These are phyloP conservation scores for Trametes villosa DNA, from an alignment of 768 basidiomycete species.

Conservation along the genomic window DNA sequence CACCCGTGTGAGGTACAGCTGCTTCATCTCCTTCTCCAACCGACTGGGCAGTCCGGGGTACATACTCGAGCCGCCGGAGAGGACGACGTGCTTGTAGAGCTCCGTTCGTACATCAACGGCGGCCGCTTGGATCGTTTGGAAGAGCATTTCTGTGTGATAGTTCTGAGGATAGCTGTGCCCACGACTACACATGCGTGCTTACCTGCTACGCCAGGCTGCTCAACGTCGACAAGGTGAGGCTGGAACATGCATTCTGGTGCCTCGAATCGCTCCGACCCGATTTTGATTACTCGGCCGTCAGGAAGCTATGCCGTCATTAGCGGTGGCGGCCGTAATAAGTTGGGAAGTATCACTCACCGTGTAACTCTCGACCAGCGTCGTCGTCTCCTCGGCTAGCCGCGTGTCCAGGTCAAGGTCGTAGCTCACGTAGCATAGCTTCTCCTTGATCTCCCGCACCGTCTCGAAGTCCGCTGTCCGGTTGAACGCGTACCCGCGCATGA, in stretches of 20 bases:
- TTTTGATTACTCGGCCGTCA: constrained; percentile 95
- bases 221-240: constrained; percentile 94
- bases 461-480: constrained; percentile 99
- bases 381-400: constrained; percentile 92
- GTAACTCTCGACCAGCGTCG: constrained; percentile 93
- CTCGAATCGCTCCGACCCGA: constrained; percentile 97
- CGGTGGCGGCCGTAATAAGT: not conserved
- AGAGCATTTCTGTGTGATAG: constrained; percentile 78
- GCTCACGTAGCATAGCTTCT: constrained; percentile 98
- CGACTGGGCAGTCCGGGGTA: constrained; percentile 97
- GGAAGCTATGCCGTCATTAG: constrained; percentile 61
- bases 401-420: constrained; percentile 95
- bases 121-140: constrained; percentile 91
- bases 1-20: constrained; percentile 93
- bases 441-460: constrained; percentile 98
- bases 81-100: constrained; percentile 96
- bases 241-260: constrained; percentile 99
- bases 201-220: constrained; percentile 97
- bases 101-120: constrained; percentile 89
- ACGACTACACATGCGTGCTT: constrained; percentile 18
- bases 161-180: not conserved
- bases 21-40: constrained; percentile 99
- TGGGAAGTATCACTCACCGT: constrained; percentile 57
- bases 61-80: constrained; percentile 98
- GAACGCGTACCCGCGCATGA: constrained; percentile 99